Evolutionary conservation across 306 rosid genomes (phyloP).

Genomic region (Castanopsis chinensis): DNA sequence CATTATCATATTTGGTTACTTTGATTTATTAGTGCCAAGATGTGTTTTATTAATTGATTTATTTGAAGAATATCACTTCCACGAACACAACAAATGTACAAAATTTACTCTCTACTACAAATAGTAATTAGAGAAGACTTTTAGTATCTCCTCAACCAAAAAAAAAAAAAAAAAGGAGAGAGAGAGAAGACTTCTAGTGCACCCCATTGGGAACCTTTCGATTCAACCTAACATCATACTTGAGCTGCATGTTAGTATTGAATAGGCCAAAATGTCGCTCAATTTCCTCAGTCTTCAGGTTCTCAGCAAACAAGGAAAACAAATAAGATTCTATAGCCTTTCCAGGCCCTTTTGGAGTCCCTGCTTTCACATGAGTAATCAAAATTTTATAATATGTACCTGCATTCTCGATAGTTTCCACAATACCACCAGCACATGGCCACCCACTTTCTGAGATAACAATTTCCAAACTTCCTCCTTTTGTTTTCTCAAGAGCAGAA

Average conservation of each 20-base stretch:
- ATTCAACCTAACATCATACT: conserved; percentile 18
- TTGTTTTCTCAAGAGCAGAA: conserved; percentile 30
- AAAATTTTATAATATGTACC: conserved; percentile 22
- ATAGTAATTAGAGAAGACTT: no score
- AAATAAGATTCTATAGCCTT: conserved; percentile 27
- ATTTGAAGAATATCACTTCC: no score
- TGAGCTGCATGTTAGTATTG: conserved; percentile 21
- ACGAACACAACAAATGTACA: no score
- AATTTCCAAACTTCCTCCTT: conserved; percentile 22
- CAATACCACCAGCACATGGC: conserved; percentile 30
- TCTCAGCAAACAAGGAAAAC: conserved; percentile 36
- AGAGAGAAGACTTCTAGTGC: no score
- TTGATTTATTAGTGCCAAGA: no score
- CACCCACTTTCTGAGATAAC: conserved; percentile 50
- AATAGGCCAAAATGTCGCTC: conserved; percentile 44
- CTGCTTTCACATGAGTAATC: conserved; percentile 30
- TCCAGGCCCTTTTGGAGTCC: conserved; percentile 30
- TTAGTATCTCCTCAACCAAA: no score
- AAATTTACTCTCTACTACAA: no score
- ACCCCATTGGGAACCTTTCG: background rate
- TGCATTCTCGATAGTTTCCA: conserved; percentile 22
- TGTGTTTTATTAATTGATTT: no score
- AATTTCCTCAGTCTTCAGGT: conserved; percentile 13
- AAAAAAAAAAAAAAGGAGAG: no score
- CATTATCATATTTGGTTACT: no score